Base-by-base conservation (phyloP, 768 basidiomycete species). In the Collybia nuda region DNA sequence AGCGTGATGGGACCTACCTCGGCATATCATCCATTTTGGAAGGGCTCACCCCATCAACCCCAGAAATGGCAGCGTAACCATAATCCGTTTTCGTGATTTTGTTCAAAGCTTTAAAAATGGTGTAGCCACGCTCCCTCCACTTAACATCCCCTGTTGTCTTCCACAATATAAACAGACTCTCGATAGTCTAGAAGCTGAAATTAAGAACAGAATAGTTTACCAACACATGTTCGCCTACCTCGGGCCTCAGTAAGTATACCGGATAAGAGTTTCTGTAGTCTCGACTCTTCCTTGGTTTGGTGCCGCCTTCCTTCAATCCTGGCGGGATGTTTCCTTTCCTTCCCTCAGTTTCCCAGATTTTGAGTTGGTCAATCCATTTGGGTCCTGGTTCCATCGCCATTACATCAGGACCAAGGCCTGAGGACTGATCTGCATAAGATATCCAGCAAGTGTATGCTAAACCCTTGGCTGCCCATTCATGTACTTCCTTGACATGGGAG, bases 51-150 rank as follows among this genome's bases (percentile, higher is more conserved):
- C 57, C 23, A 32, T 82, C 75, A 8, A 86, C 80, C 6, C 67
- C 67, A 24, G 57, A 48, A 6, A 90, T 65, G 49, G 68, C 79
- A 0, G 85, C 75, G 55, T 85, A 91, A 6, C 85, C 88, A 22
- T 69, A 71, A 3, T 70, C 57, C 2, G 81, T 84, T 58, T 73
- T 79, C 1, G 84, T 69, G 53, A 80, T 66, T 9, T 72, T 73
- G 58, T 86, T 77, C 35, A 91, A 76, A 1, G 85, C 74, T 54
- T 81, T 65, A 58, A 86, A 91, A 32, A 90, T 80, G 17, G 60
- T 67, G 77, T 86, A 90, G 2, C 86, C 88, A 23, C 82, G 78
- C 48, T 90, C 83, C 46, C 88, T 73, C 88, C 88, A 90, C 40
- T 72, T 75, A 4, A 65, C 63, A 40, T 90, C 79, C 0, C 82